A percentile compares a stretch with the other conserved stretches of the same genome.
Evolutionary conservation across 2,329 filamentous ascomycete species (phyloP).

Genomic region (Xylariomycetidae sp.): DNA sequence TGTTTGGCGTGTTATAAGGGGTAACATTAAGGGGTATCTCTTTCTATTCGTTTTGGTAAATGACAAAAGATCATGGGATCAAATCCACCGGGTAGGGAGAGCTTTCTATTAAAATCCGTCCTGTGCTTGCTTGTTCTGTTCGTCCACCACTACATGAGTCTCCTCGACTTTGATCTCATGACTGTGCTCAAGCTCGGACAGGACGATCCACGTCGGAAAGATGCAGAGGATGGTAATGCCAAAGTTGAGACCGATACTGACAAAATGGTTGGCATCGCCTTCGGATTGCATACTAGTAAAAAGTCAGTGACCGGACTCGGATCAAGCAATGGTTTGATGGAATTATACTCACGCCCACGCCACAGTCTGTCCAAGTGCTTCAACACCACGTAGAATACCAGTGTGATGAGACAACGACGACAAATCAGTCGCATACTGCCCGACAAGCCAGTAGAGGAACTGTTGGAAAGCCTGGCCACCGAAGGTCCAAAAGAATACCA

Average conservation of each 20-base stretch:
- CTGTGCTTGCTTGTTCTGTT: no score
- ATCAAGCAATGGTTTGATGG: not conserved
- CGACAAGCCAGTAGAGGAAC: slow-evolving; percentile 28
- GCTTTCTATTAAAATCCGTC: no score
- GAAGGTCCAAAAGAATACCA: slow-evolving; percentile 26
- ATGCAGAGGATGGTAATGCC: slow-evolving; percentile 24
- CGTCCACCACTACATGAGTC: no score
- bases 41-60: no score
- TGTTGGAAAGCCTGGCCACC: slow-evolving; percentile 28
- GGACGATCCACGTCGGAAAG: slow-evolving; percentile 25
- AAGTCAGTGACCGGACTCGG: not conserved
- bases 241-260: slow-evolving; percentile 28
- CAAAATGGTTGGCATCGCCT: slow-evolving; percentile 27
- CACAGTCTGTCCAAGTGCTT: slow-evolving; percentile 27
- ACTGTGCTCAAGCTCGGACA: slow-evolving; percentile 24
- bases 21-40: no score
- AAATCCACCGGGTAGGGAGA: no score
- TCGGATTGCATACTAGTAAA: slow-evolving; percentile 25
- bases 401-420: slow-evolving; percentile 27
- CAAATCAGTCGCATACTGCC: slow-evolving; percentile 26
- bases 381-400: slow-evolving; percentile 25
- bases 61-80: no score
- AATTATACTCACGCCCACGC: slow-evolving; percentile 24
- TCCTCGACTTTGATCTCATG: slow-evolving; percentile 24
- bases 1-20: no score